phyloP scores from a whole-genome alignment of 805 yeast species.

The Pichia cabralensis region DNA sequence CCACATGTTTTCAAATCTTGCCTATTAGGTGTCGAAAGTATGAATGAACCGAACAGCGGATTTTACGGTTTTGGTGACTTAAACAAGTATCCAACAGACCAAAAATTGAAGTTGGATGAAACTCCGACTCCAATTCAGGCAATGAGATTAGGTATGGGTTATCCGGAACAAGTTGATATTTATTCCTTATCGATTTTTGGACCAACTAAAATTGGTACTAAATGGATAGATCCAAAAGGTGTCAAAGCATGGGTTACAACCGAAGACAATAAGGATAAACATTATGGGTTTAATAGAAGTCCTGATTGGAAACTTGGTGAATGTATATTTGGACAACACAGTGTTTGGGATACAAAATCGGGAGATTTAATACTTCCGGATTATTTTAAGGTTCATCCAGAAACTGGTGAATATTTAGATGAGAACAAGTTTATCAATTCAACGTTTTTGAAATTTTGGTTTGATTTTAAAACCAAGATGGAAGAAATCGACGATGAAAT shows the following conservation, averaged over 20 bases:
- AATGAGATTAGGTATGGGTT: slow-evolving; percentile 71
- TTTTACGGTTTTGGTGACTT: slow-evolving; percentile 55
- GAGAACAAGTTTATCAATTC: slow-evolving; percentile 51
- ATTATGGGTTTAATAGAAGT: slow-evolving; percentile 63
- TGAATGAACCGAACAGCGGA: slow-evolving; percentile 83
- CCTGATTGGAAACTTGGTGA: slow-evolving; percentile 58
- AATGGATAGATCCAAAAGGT: slow-evolving; percentile 57
- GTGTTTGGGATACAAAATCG: slow-evolving; percentile 54
- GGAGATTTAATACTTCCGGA: slow-evolving; percentile 35
- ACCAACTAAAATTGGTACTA: slow-evolving; percentile 53
- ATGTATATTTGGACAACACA: slow-evolving; percentile 75
- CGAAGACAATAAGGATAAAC: slow-evolving; percentile 41
- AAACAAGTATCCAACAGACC: slow-evolving; percentile 42
- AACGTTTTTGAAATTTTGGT: slow-evolving; percentile 56
- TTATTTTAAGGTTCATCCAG: slow-evolving; percentile 38
- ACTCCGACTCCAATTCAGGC: slow-evolving; percentile 76
- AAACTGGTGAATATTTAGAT: slow-evolving; percentile 32
- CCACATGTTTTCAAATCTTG: slow-evolving; percentile 37
- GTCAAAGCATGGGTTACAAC: slow-evolving; percentile 54
- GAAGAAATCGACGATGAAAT: slow-evolving; percentile 35
- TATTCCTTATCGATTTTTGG: slow-evolving; percentile 71
- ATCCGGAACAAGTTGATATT: slow-evolving; percentile 53
- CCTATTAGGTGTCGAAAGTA: slow-evolving; percentile 70
- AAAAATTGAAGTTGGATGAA: slow-evolving; percentile 65
- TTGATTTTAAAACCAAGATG: slow-evolving; percentile 37